A percentile compares a stretch with the other conserved stretches of the same genome.
Evolutionary conservation across 2,329 filamentous ascomycete species (phyloP).

Genomic region (Alternaria sp.): DNA sequence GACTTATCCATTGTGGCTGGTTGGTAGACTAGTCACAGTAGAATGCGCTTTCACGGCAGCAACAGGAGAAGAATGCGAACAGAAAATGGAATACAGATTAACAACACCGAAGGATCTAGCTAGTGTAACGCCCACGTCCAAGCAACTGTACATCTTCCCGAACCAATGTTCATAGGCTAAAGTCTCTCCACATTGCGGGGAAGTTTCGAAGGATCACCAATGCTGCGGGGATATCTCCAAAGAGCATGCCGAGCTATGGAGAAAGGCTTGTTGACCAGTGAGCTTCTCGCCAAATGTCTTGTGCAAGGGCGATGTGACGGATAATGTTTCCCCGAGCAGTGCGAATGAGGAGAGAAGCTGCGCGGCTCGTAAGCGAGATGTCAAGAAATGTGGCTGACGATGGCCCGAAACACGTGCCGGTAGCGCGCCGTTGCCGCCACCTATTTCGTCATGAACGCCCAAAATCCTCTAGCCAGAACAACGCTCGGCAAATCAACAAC

Average conservation of each 20-base stretch:
- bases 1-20: constrained; percentile 4
- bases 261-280: neutral
- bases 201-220: neutral
- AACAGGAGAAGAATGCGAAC: neutral
- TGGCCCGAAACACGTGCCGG: neutral
- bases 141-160: neutral
- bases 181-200: constrained; percentile 2
- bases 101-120: neutral
- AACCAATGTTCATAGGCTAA: neutral
- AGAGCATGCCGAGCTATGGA: neutral
- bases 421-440: neutral
- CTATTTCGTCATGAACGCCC: constrained; percentile 35
- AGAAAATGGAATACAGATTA: neutral
- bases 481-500: constrained; percentile 44
- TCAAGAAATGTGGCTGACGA: neutral
- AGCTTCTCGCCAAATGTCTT: neutral
- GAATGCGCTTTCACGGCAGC: neutral
- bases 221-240: constrained; percentile 2
- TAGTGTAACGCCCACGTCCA: neutral
- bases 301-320: neutral
- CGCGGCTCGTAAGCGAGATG: neutral
- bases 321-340: neutral
- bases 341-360: neutral
- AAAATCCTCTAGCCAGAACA: constrained; percentile 24
- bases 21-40: neutral